These are phyloP conservation scores for Candida glucosophila DNA, from an alignment of 1,139 yeast species.

Conservation along the genomic window DNA sequence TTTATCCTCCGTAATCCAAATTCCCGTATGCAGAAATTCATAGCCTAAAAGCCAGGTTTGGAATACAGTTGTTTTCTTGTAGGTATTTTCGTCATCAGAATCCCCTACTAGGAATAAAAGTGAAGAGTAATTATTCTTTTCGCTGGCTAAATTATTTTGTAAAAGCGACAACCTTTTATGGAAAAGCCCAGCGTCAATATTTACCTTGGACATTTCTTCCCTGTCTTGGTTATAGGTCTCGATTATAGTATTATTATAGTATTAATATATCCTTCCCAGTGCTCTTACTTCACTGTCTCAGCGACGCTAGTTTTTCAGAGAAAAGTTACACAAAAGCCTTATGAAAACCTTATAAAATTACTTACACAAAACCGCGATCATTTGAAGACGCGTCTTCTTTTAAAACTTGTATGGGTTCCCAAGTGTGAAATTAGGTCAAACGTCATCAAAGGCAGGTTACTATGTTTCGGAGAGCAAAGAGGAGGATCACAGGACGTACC, in stretches of 20 bases:
- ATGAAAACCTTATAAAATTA: too few species aligned
- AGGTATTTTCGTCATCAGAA: slow-evolving; percentile 74
- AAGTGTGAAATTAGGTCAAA: too few species aligned
- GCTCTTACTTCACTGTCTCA: too few species aligned
- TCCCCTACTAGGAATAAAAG: slow-evolving; percentile 72
- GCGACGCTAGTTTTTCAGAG: too few species aligned
- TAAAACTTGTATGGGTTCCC: too few species aligned
- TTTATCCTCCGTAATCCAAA: slow-evolving; percentile 55
- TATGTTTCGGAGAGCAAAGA: slow-evolving; percentile 74
- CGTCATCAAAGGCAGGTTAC: too few species aligned
- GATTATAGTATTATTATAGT: too few species aligned
- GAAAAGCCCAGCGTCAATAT: slow-evolving; percentile 30
- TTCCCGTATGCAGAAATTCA: slow-evolving; percentile 86
- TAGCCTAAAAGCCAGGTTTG: slow-evolving; percentile 94
- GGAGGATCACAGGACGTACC: slow-evolving; percentile 68
- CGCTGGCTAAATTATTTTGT: slow-evolving; percentile 30
- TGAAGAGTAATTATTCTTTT: slow-evolving; percentile 38
- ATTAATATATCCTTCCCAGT: too few species aligned
- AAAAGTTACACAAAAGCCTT: too few species aligned
- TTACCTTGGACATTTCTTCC: slow-evolving; percentile 23
- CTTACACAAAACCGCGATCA: too few species aligned
- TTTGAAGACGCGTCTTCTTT: too few species aligned
- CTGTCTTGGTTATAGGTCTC: too few species aligned
- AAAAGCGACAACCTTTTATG: slow-evolving; percentile 33
- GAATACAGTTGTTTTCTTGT: slow-evolving; percentile 78